Conservation (phyloP, 768 basidiomycete genomes). For the Neoboletus magnificus region DNA sequence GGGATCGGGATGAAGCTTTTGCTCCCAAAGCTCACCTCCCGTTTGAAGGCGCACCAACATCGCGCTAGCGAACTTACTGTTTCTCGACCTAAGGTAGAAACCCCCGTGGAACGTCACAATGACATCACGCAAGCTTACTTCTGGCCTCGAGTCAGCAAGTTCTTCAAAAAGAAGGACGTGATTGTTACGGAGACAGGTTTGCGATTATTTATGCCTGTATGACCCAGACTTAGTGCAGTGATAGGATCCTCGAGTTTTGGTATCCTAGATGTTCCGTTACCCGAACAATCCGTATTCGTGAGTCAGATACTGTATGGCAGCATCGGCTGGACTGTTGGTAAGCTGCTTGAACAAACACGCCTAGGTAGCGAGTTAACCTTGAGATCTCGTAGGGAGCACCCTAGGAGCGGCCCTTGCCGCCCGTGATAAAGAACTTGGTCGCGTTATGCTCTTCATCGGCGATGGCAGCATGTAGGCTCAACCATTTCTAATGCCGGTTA, state of each 20-base stretch:
- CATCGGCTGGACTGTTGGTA: slow-evolving; percentile 86
- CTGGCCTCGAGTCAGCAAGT: slow-evolving; percentile 75
- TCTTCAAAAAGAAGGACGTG: slow-evolving; percentile 71
- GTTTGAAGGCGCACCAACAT: slow-evolving; percentile 41
- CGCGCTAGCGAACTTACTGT: slow-evolving; percentile 45
- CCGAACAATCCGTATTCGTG: slow-evolving; percentile 60
- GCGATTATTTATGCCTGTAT: background rate
- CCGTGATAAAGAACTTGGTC: slow-evolving; percentile 52
- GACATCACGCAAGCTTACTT: slow-evolving; percentile 75
- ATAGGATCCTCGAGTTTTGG: slow-evolving; percentile 81
- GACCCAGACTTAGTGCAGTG: background rate
- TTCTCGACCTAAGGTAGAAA: slow-evolving; percentile 35
- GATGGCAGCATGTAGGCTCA: slow-evolving; percentile 70
- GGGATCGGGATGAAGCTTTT: slow-evolving; percentile 74
- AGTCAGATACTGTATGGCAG: slow-evolving; percentile 88
- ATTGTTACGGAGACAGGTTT: slow-evolving; percentile 85
- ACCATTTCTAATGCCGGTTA: background rate
- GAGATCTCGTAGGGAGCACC: slow-evolving; percentile 43
- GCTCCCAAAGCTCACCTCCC: slow-evolving; percentile 66
- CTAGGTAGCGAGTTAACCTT: background rate
- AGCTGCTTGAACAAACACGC: slow-evolving; percentile 11
- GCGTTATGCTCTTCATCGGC: slow-evolving; percentile 83
- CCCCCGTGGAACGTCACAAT: slow-evolving; percentile 50
- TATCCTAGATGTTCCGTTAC: slow-evolving; percentile 75
- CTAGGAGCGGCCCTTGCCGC: slow-evolving; percentile 83